Percentiles rank a stretch among this genome's conserved stretches.
Evolutionary conservation across 192 early-diverging fungal genomes (phyloP).

Genomic region (Backusella parvicylindrica): DNA sequence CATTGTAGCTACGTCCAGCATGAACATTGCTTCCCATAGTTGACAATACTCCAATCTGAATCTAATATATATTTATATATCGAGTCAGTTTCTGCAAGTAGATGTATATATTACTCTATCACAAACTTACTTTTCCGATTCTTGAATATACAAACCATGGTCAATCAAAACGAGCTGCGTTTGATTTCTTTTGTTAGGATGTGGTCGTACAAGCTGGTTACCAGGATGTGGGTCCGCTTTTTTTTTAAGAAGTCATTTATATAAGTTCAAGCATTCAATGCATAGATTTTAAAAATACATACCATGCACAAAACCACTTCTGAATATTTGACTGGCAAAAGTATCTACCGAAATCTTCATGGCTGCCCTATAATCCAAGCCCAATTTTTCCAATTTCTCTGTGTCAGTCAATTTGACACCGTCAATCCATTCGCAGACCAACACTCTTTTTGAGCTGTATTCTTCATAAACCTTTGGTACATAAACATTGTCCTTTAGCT

Average conservation of each 20-base stretch:
- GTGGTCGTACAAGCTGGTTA: slow-evolving; percentile 75
- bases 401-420: slow-evolving; percentile 70
- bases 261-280: not conserved
- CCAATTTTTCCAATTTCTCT: slow-evolving; percentile 39
- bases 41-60: slow-evolving; percentile 79
- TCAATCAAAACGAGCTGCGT: slow-evolving; percentile 71
- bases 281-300: not conserved
- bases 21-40: slow-evolving; percentile 83
- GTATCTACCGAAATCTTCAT: slow-evolving; percentile 75
- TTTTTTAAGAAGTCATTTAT: not conserved
- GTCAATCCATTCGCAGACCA: slow-evolving; percentile 91
- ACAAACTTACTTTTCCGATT: slow-evolving; percentile 38
- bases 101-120: no score
- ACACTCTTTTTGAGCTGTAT: slow-evolving; percentile 60
- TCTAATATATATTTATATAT: not conserved
- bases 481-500: slow-evolving; percentile 54
- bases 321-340: slow-evolving; percentile 87
- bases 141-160: slow-evolving; percentile 89
- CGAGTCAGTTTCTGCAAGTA: not conserved
- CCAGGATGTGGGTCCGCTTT: slow-evolving; percentile 75
- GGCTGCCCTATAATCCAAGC: slow-evolving; percentile 40
- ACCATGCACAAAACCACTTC: slow-evolving; percentile 83
- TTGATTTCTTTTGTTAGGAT: slow-evolving; percentile 48
- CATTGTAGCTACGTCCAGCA: slow-evolving; percentile 62
- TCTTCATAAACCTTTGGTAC: slow-evolving; percentile 79